Evolutionary conservation across 2,329 filamentous ascomycete genomes (phyloP), one percentile per base, ranked within the genome.

Genomic region (Daldinia eschscholtzii): DNA sequence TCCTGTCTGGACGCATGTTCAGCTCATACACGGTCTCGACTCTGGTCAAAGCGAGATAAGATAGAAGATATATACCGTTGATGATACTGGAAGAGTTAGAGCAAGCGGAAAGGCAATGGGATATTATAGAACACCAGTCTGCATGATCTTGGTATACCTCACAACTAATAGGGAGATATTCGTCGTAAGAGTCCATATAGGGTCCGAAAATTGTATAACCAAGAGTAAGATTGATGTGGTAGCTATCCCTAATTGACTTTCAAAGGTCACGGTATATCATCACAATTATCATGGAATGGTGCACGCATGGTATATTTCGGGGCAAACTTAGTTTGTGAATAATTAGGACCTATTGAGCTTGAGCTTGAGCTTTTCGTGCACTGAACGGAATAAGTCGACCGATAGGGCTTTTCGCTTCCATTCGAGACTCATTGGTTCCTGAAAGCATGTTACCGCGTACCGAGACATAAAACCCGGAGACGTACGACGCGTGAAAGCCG

Each of bases 401-500:
- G 57, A 57, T 60, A 61, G 63, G 60, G 41, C 56, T 52, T 55
- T 68, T 75, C 73, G 73, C 72, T 75, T 75, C 72, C 26, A 62
- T 65, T 61, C 35, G 41, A 58, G 65, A 66, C 57, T 64, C 67
- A 75, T 75, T 74, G 73, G 73, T 41, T 65, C 63, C 30, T 35
- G 9, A 33, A n/a, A 39, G 67, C 55, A 65, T 33, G 61, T 57
- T 64, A 59, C 67, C 65, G 68, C 66, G 39, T 61, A 65, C 65
- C 65, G 71, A 74, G 66, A 74, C 72, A 74, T 65, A 71, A 61
- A 70, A 57, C 65, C 65, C 46, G 55, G 68, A 67, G 69, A 57
- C 46, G 71, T 73, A 61, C 67, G 37, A 73, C 71, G 30, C 37
- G 44, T 67, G 41, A 57, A 42, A 57, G 39, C 50, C 20, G 57